Evolutionary conservation across 768 basidiomycete species (phyloP).

Genomic region (Leccinum disarticulatum): DNA sequence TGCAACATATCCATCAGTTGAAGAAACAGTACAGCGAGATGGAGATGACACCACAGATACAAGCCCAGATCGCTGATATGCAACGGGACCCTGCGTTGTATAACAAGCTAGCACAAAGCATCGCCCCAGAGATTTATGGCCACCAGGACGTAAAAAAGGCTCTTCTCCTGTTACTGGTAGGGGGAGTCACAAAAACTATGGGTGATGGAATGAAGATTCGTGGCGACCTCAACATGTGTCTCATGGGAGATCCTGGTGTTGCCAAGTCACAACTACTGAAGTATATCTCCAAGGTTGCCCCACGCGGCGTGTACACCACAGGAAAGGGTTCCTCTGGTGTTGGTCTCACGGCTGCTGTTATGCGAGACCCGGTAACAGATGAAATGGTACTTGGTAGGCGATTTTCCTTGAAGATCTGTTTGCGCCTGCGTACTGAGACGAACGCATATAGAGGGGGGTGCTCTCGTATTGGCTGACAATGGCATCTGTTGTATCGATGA

Average conservation of each 20-base stretch:
- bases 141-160: slow-evolving; percentile 98
- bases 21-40: slow-evolving; percentile 97
- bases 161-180: slow-evolving; percentile 85
- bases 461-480: slow-evolving; percentile 98
- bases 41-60: slow-evolving; percentile 87
- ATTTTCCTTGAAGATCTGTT: neutral
- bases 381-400: slow-evolving; percentile 96
- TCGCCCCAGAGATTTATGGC: slow-evolving; percentile 98
- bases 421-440: slow-evolving; percentile 9
- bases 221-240: slow-evolving; percentile 94
- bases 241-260: slow-evolving; percentile 99
- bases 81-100: slow-evolving; percentile 79
- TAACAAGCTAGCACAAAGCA: slow-evolving; percentile 83
- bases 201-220: slow-evolving; percentile 99
- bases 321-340: slow-evolving; percentile 99
- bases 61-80: slow-evolving; percentile 64
- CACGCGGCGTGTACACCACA: slow-evolving; percentile 96
- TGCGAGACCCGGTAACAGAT: slow-evolving; percentile 98
- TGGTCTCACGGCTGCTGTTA: slow-evolving; percentile 97
- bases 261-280: slow-evolving; percentile 97
- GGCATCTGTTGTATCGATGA: slow-evolving; percentile 99
- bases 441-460: slow-evolving; percentile 81
- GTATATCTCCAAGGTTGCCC: slow-evolving; percentile 98
- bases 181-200: slow-evolving; percentile 93
- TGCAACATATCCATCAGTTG: slow-evolving; percentile 85